Conservation (phyloP, 768 basidiomycete genomes). For the Galerina marginata region DNA sequence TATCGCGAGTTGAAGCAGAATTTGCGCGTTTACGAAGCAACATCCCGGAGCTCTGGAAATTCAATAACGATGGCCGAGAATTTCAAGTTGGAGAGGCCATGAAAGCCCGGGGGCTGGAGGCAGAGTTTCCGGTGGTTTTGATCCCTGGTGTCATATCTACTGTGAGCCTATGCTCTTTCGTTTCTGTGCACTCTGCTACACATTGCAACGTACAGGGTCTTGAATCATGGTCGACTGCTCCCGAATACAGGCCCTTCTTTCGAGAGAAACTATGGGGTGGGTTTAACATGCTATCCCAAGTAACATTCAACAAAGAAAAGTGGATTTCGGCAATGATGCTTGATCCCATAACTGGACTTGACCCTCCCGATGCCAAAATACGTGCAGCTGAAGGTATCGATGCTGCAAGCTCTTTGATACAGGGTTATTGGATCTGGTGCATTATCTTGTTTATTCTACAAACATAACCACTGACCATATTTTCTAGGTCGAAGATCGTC, state of each 20-base stretch:
- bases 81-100: constrained; percentile 78
- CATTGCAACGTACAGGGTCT: constrained; percentile 54
- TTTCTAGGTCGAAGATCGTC: constrained; percentile 82
- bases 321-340: constrained; percentile 94
- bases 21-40: constrained; percentile 70
- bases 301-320: constrained; percentile 80
- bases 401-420: constrained; percentile 84
- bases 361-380: constrained; percentile 84
- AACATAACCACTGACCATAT: neutral
- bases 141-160: constrained; percentile 92
- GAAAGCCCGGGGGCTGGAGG: constrained; percentile 65
- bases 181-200: neutral
- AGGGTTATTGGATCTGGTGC: constrained; percentile 95
- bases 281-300: constrained; percentile 83
- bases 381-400: constrained; percentile 92
- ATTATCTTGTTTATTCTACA: constrained; percentile 4
- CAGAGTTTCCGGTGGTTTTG: constrained; percentile 81
- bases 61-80: constrained; percentile 80
- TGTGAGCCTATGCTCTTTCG: constrained; percentile 41
- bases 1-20: constrained; percentile 71
- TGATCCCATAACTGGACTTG: constrained; percentile 90
- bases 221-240: constrained; percentile 92
- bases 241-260: constrained; percentile 87
- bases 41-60: constrained; percentile 84
- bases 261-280: constrained; percentile 87